A percentile compares a stretch with the other conserved stretches of the same genome.
These are phyloP conservation scores for Yamadazyma paraphyllophila DNA, from an alignment of 805 yeast genomes.

Conservation along the genomic window DNA sequence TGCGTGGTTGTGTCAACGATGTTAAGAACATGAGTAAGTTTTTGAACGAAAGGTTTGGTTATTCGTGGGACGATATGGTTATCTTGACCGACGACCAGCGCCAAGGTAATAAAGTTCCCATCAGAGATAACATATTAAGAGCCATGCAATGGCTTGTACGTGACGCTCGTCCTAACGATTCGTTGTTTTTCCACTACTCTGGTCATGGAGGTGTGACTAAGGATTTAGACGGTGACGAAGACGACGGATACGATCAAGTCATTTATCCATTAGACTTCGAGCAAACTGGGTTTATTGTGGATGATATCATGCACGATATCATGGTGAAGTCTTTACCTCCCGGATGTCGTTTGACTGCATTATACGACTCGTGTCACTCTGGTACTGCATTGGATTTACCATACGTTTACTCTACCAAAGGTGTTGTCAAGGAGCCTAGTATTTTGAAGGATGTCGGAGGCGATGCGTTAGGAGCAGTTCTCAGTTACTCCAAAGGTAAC, in stretches of 20 bases:
- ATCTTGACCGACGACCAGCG: slow-evolving; percentile 38
- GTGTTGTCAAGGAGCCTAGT: slow-evolving; percentile 39
- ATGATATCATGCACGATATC: slow-evolving; percentile 39
- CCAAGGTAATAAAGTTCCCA: slow-evolving; percentile 30
- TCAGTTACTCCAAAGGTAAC: slow-evolving; percentile 33
- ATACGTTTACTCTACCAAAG: slow-evolving; percentile 39
- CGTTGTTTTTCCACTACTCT: slow-evolving; percentile 38
- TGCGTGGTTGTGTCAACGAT: slow-evolving; percentile 39
- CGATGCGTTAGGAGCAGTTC: slow-evolving; percentile 31
- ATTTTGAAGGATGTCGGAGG: slow-evolving; percentile 36
- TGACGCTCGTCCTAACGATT: slow-evolving; percentile 38
- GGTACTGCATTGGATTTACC: slow-evolving; percentile 42
- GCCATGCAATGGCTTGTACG: slow-evolving; percentile 42
- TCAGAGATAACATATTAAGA: slow-evolving; percentile 30
- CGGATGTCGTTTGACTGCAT: slow-evolving; percentile 38
- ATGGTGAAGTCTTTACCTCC: slow-evolving; percentile 37
- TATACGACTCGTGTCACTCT: slow-evolving; percentile 40
- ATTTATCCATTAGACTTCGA: slow-evolving; percentile 39
- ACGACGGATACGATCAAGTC: slow-evolving; percentile 35
- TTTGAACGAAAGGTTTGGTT: slow-evolving; percentile 29
- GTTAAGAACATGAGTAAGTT: slow-evolving; percentile 37
- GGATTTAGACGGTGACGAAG: slow-evolving; percentile 39
- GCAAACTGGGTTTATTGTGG: slow-evolving; percentile 31
- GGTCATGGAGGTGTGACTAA: slow-evolving; percentile 41
- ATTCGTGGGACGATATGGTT: slow-evolving; percentile 36